Evolutionary conservation across 345 rosid species (phyloP).

Genomic region (Sonneratia caseolaris): DNA sequence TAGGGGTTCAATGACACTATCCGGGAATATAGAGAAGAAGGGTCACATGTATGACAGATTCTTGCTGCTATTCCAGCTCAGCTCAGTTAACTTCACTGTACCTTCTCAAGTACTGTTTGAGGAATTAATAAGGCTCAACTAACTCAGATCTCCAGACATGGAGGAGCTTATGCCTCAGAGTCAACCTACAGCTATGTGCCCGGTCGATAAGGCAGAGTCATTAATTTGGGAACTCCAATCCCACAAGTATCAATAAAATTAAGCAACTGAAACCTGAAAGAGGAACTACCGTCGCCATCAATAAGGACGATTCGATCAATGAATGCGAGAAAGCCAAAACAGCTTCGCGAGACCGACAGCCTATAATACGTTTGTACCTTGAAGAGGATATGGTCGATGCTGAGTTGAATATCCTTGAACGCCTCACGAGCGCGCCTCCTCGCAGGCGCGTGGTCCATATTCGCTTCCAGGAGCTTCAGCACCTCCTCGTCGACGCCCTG

Average conservation of each 20-base stretch:
- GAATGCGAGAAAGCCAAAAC: not conserved
- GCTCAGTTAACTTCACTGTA: not conserved
- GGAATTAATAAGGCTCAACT: constrained; percentile 1
- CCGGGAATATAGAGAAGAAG: too few relatives aligned
- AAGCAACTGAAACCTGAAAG: constrained; percentile 1
- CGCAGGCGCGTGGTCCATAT: constrained; percentile 66
- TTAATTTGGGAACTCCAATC: not conserved
- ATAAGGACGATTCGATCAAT: not conserved
- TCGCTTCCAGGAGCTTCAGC: constrained; percentile 40
- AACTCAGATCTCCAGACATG: not conserved
- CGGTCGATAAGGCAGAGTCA: not conserved
- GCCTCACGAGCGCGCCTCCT: constrained; percentile 75
- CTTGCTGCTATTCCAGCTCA: not conserved
- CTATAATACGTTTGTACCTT: constrained; percentile 32
- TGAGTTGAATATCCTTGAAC: constrained; percentile 58
- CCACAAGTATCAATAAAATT: not conserved
- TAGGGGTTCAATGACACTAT: too few relatives aligned
- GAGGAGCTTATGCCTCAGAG: not conserved
- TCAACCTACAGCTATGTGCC: not conserved
- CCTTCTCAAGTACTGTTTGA: not conserved
- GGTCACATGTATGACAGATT: not conserved
- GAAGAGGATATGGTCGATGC: constrained; percentile 72
- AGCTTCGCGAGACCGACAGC: not conserved
- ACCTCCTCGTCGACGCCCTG: constrained; percentile 42
- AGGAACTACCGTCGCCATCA: not conserved